Conservation (phyloP, 352 stramenopile genomes). For the Phytophthora nicotianae region DNA sequence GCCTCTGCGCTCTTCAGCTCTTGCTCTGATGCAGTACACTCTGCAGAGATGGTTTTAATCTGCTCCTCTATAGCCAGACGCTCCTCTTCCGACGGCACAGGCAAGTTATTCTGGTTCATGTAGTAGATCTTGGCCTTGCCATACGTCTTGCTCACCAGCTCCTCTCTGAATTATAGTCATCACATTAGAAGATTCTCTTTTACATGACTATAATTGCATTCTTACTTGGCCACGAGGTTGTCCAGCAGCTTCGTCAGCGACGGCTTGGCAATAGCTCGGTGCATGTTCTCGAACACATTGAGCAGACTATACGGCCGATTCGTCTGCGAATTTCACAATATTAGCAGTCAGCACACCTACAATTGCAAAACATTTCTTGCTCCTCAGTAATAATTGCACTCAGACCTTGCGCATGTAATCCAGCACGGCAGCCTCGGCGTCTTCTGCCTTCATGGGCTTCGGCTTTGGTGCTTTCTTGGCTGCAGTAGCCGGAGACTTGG, state of each 20-base stretch:
- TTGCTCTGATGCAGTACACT: constrained; percentile 56
- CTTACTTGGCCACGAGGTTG: constrained; percentile 66
- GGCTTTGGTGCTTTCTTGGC: constrained; percentile 26
- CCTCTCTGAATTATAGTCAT: constrained; percentile 40
- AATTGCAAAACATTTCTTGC: constrained; percentile 1
- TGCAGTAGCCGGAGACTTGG: constrained; percentile 4
- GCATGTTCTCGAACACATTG: constrained; percentile 88
- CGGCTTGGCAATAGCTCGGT: constrained; percentile 72
- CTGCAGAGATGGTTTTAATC: constrained; percentile 53
- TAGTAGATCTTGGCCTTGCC: constrained; percentile 88
- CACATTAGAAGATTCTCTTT: constrained; percentile 1
- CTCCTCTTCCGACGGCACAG: constrained; percentile 55
- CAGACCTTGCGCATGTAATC: constrained; percentile 78
- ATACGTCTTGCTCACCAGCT: constrained; percentile 76
- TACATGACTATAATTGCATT: neutral
- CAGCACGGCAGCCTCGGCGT: constrained; percentile 57
- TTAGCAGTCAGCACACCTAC: constrained; percentile 1
- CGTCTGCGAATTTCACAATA: constrained; percentile 40
- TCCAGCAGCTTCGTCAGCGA: constrained; percentile 81
- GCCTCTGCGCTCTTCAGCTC: constrained; percentile 61
- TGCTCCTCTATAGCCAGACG: constrained; percentile 50
- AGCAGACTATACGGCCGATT: constrained; percentile 86
- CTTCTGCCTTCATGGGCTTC: constrained; percentile 44
- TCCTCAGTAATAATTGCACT: constrained; percentile 1
- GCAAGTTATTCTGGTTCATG: constrained; percentile 77